A percentile compares a stretch with the other conserved stretches of the same genome.
phyloP scores from a whole-genome alignment of 2,329 filamentous ascomycete species.

The Furcasterigmium sp. region DNA sequence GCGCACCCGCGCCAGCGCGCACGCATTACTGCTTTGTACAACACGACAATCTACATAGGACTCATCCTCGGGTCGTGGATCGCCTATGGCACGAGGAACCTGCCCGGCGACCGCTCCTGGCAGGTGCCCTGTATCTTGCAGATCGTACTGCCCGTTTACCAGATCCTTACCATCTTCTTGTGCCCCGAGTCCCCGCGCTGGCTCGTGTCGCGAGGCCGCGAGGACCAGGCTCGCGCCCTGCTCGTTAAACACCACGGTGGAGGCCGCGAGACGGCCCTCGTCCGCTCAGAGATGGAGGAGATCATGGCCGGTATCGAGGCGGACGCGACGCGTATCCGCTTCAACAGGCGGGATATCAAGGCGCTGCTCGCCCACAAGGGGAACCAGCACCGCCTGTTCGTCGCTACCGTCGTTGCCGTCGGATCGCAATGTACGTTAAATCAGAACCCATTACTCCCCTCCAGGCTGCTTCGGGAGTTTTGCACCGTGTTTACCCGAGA shows the following conservation, averaged over 20 bases:
- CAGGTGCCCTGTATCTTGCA: conserved; percentile 1
- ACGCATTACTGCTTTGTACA: not conserved
- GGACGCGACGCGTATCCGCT: conserved; percentile 4
- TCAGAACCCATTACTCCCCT: too few relatives aligned
- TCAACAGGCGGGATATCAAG: conserved; percentile 9
- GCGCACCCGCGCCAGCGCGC: not conserved
- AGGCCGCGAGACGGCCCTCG: conserved; percentile 5
- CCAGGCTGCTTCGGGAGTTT: too few relatives aligned
- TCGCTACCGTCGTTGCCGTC: conserved; percentile 4
- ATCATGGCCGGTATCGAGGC: conserved; percentile 11
- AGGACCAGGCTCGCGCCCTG: conserved; percentile 2
- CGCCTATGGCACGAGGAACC: not conserved
- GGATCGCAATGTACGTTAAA: conserved; percentile 9
- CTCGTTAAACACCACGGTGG: conserved; percentile 12
- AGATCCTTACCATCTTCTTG: not conserved
- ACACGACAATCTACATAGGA: conserved; percentile 7
- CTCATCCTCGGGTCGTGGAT: conserved; percentile 6
- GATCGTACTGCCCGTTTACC: conserved; percentile 1
- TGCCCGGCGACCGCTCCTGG: conserved; percentile 1
- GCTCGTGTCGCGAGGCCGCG: conserved; percentile 5
- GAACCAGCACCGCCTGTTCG: conserved; percentile 5
- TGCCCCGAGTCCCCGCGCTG: conserved; percentile 5
- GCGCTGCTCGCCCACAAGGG: conserved; percentile 4
- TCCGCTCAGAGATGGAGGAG: conserved; percentile 7
- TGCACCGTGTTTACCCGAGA: too few relatives aligned